Percentiles rank a stretch among this genome's conserved stretches.
Evolutionary conservation across 2,329 filamentous ascomycete genomes (phyloP).

Genomic region (Trichoderma asperellum): DNA sequence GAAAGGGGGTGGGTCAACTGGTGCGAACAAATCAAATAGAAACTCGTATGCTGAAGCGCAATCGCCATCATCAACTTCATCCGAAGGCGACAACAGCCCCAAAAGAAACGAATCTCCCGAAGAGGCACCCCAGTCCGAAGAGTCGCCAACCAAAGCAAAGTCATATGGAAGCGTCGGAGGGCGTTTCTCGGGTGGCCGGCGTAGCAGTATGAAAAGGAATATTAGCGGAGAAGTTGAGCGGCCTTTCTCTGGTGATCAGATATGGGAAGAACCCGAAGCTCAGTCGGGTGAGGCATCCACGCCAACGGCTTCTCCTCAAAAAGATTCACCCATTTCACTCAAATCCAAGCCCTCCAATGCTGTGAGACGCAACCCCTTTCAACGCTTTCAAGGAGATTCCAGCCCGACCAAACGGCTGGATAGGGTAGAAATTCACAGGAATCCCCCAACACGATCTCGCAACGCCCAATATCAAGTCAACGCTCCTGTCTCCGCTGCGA

Average conservation of each 20-base stretch:
- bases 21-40: constrained; percentile 34
- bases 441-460: constrained; percentile 79
- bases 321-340: constrained; percentile 42
- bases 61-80: constrained; percentile 54
- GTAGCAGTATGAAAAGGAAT: constrained; percentile 70
- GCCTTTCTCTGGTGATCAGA: constrained; percentile 75
- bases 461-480: constrained; percentile 82
- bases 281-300: constrained; percentile 28
- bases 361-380: constrained; percentile 37
- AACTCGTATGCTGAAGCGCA: constrained; percentile 3
- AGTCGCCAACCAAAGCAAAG: constrained; percentile 39
- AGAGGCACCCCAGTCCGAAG: constrained; percentile 33
- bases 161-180: constrained; percentile 48
- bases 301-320: constrained; percentile 32
- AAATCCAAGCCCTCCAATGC: constrained; percentile 42
- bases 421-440: constrained; percentile 77
- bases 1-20: constrained; percentile 49
- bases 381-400: constrained; percentile 48
- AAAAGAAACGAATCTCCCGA: constrained; percentile 39
- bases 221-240: constrained; percentile 69
- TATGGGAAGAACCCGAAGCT: constrained; percentile 83
- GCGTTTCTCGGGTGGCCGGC: constrained; percentile 53
- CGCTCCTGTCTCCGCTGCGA: constrained; percentile 38
- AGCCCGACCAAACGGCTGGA: constrained; percentile 45
- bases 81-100: constrained; percentile 50